Percentiles rank a stretch among this genome's conserved stretches.
These are phyloP conservation scores for Lasiosphaeria miniovina DNA, from an alignment of 495 filamentous ascomycete genomes.

Conservation along the genomic window DNA sequence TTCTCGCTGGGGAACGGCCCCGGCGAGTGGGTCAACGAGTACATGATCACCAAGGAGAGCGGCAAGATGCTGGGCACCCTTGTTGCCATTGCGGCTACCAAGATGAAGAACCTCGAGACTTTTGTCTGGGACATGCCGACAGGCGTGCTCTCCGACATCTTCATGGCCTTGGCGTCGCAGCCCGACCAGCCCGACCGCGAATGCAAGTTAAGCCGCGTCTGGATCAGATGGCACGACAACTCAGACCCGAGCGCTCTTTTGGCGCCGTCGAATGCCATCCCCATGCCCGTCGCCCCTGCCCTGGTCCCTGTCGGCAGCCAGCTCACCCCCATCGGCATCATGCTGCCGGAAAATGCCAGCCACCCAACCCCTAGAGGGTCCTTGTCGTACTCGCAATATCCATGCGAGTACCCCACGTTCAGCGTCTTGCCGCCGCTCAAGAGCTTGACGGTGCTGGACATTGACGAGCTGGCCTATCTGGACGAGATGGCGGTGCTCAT, in stretches of 20 bases:
- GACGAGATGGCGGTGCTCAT: conserved; percentile 87
- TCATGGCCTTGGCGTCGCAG: conserved; percentile 75
- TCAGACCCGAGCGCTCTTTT: conserved; percentile 34
- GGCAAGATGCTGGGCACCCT: conserved; percentile 93
- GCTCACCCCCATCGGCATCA: conserved; percentile 43
- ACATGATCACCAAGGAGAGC: conserved; percentile 81
- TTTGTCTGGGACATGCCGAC: conserved; percentile 98
- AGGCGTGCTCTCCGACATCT: conserved; percentile 82
- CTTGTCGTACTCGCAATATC: conserved; percentile 39
- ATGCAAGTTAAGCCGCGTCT: conserved; percentile 72
- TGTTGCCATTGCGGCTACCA: conserved; percentile 77
- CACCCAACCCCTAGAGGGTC: conserved; percentile 27
- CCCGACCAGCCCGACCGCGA: conserved; percentile 57
- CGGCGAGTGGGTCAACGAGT: conserved; percentile 76
- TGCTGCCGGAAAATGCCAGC: conserved; percentile 29
- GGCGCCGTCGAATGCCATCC: conserved; percentile 26
- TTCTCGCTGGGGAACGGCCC: conserved; percentile 92
- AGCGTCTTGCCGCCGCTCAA: conserved; percentile 79
- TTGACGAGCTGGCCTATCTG: conserved; percentile 83
- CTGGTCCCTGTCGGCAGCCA: conserved; percentile 39
- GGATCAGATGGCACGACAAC: conserved; percentile 92
- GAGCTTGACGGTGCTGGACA: conserved; percentile 79
- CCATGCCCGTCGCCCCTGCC: conserved; percentile 22
- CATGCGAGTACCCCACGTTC: conserved; percentile 80
- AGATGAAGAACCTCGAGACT: conserved; percentile 85